phyloP scores from a whole-genome alignment of 2,329 filamentous ascomycete genomes.

The Cyphellophora europaea region DNA sequence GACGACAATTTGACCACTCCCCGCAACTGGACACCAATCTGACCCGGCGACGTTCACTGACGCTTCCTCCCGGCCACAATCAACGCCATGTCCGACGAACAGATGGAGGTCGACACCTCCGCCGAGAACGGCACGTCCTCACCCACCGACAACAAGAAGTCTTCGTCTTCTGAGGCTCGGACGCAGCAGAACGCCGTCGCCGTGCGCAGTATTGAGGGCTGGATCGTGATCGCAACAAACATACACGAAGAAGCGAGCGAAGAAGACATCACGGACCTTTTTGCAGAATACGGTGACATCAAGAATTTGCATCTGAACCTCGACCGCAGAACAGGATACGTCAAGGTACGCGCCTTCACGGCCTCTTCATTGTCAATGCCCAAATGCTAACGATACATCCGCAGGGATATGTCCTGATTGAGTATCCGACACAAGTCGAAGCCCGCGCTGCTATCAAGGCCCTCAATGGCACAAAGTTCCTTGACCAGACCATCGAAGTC shows the following conservation, averaged over 20 bases:
- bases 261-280: slow-evolving; percentile 56
- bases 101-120: slow-evolving; percentile 35
- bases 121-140: slow-evolving; percentile 18
- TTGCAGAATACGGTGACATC: slow-evolving; percentile 58
- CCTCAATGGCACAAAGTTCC: slow-evolving; percentile 50
- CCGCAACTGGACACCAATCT: too few species aligned
- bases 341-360: slow-evolving; percentile 58
- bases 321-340: slow-evolving; percentile 57
- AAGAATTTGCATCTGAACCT: slow-evolving; percentile 60
- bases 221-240: slow-evolving; percentile 62
- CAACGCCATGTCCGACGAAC: slow-evolving; percentile 30
- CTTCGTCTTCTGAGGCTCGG: slow-evolving; percentile 26
- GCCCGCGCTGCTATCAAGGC: slow-evolving; percentile 54
- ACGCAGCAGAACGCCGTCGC: slow-evolving; percentile 41
- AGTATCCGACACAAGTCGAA: slow-evolving; percentile 55
- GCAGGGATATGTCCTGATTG: slow-evolving; percentile 58
- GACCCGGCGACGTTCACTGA: too few species aligned
- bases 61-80: too few species aligned
- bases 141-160: slow-evolving; percentile 9
- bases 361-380: slow-evolving; percentile 6
- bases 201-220: slow-evolving; percentile 59
- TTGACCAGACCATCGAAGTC: slow-evolving; percentile 56
- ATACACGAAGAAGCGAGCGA: slow-evolving; percentile 60
- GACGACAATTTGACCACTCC: too few species aligned
- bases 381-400: not conserved